phyloP scores from a whole-genome alignment of 2,329 filamentous ascomycete species.

The Lachnellula hyalina region DNA sequence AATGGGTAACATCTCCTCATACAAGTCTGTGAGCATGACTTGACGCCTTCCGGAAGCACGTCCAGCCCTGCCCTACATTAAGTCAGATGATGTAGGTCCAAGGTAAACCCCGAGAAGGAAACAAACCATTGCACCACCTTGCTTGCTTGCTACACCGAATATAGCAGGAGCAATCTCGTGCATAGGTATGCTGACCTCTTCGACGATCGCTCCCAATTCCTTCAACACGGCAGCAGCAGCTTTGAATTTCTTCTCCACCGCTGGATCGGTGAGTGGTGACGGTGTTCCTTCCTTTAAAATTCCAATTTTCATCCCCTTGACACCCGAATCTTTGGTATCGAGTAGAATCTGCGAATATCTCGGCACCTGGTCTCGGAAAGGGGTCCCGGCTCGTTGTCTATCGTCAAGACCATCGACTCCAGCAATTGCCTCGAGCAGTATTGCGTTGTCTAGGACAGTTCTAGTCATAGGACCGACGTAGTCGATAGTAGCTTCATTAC shows the following conservation, averaged over 20 bases:
- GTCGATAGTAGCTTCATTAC: constrained; percentile 46
- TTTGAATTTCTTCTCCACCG: constrained; percentile 34
- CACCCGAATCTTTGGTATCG: constrained; percentile 13
- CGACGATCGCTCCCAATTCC: constrained; percentile 43
- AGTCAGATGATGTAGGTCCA: background rate
- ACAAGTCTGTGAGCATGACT: constrained; percentile 19
- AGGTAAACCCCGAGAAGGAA: background rate
- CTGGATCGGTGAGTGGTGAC: constrained; percentile 37
- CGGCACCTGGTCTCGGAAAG: constrained; percentile 23
- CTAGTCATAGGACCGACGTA: constrained; percentile 43
- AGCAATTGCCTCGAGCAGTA: constrained; percentile 40
- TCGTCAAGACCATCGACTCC: constrained; percentile 47
- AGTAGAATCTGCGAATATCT: constrained; percentile 12
- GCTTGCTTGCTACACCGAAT: constrained; percentile 12
- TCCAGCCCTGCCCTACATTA: constrained; percentile 8
- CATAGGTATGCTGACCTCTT: constrained; percentile 45
- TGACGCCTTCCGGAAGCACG: constrained; percentile 16
- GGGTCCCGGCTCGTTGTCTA: constrained; percentile 34
- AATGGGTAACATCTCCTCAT: constrained; percentile 15
- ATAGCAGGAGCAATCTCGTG: constrained; percentile 30
- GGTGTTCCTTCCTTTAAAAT: constrained; percentile 41
- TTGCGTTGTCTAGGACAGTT: constrained; percentile 37
- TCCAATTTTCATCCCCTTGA: constrained; percentile 37
- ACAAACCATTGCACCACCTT: constrained; percentile 14
- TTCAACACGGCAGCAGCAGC: constrained; percentile 37